A percentile compares a stretch with the other conserved stretches of the same genome.
These are phyloP conservation scores for Sutorius eximius DNA, from an alignment of 1,284 basidiomycete species.

Conservation along the genomic window DNA sequence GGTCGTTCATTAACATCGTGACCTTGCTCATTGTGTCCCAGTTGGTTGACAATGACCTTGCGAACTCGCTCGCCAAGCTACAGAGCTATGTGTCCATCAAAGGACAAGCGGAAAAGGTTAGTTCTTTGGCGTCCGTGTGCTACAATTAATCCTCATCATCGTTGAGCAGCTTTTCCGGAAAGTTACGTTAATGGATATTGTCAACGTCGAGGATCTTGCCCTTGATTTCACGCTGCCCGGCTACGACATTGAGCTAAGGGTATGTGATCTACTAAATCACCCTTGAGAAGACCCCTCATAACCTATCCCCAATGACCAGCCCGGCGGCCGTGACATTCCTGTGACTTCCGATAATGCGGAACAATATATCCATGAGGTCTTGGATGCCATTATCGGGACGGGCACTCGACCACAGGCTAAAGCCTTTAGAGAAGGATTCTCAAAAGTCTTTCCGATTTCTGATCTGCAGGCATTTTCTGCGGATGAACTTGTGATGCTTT, in stretches of 20 bases:
- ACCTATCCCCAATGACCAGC: conserved; percentile 39
- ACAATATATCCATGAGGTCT: conserved; percentile 81
- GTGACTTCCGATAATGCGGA: conserved; percentile 87
- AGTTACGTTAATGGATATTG: conserved; percentile 54
- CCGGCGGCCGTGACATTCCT: conserved; percentile 73
- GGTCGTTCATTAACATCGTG: not conserved
- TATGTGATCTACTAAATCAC: conserved; percentile 36
- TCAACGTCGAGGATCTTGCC: conserved; percentile 83
- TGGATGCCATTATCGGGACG: conserved; percentile 80
- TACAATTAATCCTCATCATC: not conserved
- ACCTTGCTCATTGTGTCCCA: conserved; percentile 33
- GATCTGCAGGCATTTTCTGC: conserved; percentile 92
- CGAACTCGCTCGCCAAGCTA: conserved; percentile 82
- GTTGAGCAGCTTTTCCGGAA: conserved; percentile 51
- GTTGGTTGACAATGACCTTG: conserved; percentile 83
- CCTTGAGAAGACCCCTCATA: not conserved
- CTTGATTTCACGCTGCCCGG: conserved; percentile 97
- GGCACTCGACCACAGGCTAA: conserved; percentile 76
- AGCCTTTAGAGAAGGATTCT: conserved; percentile 89
- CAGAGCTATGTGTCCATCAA: conserved; percentile 54
- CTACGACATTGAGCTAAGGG: conserved; percentile 87
- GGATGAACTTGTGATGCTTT: conserved; percentile 91
- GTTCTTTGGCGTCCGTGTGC: conserved; percentile 6
- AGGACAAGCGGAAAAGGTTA: conserved; percentile 55
- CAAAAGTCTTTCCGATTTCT: conserved; percentile 89